Conservation (phyloP, 495 filamentous ascomycete genomes). For the Penicillium cinerascens region DNA sequence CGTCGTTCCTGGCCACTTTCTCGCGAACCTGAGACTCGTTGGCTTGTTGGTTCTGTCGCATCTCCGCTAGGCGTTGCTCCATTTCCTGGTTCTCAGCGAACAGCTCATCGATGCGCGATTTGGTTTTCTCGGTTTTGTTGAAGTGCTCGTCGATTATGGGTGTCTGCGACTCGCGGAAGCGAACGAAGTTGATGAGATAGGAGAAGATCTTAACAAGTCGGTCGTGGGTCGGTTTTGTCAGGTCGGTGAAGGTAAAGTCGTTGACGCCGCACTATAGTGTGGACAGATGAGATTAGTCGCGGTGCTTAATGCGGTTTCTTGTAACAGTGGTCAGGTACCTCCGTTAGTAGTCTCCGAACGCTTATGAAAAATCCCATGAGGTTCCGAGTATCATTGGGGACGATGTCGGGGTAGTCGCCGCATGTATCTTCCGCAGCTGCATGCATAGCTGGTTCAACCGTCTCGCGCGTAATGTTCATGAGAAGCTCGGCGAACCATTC, state of each 20-base stretch:
- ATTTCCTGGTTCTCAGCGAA: constrained; percentile 81
- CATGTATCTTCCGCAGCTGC: constrained; percentile 83
- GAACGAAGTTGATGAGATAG: constrained; percentile 96
- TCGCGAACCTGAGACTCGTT: constrained; percentile 77
- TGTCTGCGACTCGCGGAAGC: constrained; percentile 89
- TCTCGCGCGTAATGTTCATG: constrained; percentile 84
- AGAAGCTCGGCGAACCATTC: constrained; percentile 95
- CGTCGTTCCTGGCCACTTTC: constrained; percentile 77
- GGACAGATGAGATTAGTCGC: constrained; percentile 1
- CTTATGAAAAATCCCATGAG: constrained; percentile 90
- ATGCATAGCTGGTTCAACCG: constrained; percentile 90
- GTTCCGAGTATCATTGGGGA: constrained; percentile 82
- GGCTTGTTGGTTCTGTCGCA: constrained; percentile 68
- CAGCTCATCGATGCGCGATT: constrained; percentile 80
- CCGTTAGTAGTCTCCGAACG: constrained; percentile 68
- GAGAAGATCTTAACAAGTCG: constrained; percentile 89
- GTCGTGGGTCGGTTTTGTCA: constrained; percentile 82
- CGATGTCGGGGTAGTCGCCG: constrained; percentile 75
- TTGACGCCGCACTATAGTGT: constrained; percentile 68
- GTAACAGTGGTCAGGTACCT: constrained; percentile 40
- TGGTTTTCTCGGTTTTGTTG: constrained; percentile 81
- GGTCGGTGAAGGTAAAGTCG: constrained; percentile 88
- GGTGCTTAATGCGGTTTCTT: background rate
- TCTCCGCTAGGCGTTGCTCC: constrained; percentile 74
- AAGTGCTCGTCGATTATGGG: constrained; percentile 84